These are phyloP conservation scores for Saccharomyces hybrid DNA, from an alignment of 1,139 yeast genomes.

Conservation along the genomic window DNA sequence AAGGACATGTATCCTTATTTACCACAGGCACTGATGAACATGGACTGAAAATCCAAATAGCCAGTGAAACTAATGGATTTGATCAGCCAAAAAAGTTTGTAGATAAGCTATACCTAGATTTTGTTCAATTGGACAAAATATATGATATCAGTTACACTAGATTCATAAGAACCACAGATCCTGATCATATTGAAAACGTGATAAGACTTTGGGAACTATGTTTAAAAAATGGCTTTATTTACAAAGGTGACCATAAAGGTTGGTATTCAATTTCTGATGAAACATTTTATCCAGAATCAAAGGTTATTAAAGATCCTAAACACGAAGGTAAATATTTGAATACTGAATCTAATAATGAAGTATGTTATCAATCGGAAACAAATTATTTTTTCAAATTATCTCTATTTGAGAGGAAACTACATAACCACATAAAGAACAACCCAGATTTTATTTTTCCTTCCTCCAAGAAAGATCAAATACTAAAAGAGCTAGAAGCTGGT, in stretches of 20 bases:
- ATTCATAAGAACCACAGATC: slow-evolving; percentile 86
- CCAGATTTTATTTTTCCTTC: slow-evolving; percentile 59
- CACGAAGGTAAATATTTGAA: slow-evolving; percentile 38
- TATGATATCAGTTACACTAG: slow-evolving; percentile 59
- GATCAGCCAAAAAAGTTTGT: slow-evolving; percentile 58
- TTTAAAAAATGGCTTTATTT: slow-evolving; percentile 55
- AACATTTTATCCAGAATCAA: slow-evolving; percentile 82
- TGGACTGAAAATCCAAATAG: slow-evolving; percentile 84
- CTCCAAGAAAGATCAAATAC: slow-evolving; percentile 46
- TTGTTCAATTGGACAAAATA: slow-evolving; percentile 50
- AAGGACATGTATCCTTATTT: slow-evolving; percentile 44
- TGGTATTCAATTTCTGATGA: slow-evolving; percentile 97
- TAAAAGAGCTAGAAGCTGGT: slow-evolving; percentile 48
- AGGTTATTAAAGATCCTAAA: slow-evolving; percentile 43
- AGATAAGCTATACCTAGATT: slow-evolving; percentile 59
- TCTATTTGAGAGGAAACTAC: slow-evolving; percentile 46
- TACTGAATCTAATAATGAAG: slow-evolving; percentile 71
- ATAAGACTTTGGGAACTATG: slow-evolving; percentile 61
- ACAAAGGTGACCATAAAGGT: slow-evolving; percentile 78
- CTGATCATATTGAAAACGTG: slow-evolving; percentile 65
- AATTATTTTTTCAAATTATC: slow-evolving; percentile 82
- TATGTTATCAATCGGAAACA: slow-evolving; percentile 65
- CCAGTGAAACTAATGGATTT: slow-evolving; percentile 46
- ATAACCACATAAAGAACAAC: slow-evolving; percentile 35
- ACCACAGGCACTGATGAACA: slow-evolving; percentile 97